Evolutionary conservation across 2,329 filamentous ascomycete species (phyloP).

Genomic region (Phaeophleospora eucalypticola): DNA sequence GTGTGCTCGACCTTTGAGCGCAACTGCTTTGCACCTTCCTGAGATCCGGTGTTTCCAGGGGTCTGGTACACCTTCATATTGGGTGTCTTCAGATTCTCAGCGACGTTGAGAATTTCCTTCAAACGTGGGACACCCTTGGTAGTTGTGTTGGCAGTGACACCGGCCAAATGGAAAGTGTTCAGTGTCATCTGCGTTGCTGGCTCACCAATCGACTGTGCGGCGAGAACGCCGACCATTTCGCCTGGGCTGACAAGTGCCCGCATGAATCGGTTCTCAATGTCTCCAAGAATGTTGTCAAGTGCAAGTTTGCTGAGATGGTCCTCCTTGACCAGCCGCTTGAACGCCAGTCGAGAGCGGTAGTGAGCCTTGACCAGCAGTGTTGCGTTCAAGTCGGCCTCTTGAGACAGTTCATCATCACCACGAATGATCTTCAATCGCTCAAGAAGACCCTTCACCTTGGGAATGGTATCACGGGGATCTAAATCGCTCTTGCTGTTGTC

Average conservation of each 20-base stretch:
- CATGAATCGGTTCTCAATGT: slow-evolving; percentile 83
- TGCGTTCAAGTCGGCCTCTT: slow-evolving; percentile 81
- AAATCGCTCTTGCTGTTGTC: slow-evolving; percentile 82
- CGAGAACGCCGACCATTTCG: slow-evolving; percentile 97
- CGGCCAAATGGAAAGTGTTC: slow-evolving; percentile 99
- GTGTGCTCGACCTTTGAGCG: slow-evolving; percentile 93
- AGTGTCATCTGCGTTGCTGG: slow-evolving; percentile 99
- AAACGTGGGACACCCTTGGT: slow-evolving; percentile 97
- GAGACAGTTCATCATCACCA: slow-evolving; percentile 74
- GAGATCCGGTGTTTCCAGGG: slow-evolving; percentile 55
- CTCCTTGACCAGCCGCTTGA: slow-evolving; percentile 84
- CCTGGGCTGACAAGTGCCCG: slow-evolving; percentile 83
- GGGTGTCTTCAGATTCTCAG: slow-evolving; percentile 96
- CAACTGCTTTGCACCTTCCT: slow-evolving; percentile 78
- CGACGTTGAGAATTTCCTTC: slow-evolving; percentile 98
- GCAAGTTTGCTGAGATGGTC: slow-evolving; percentile 85
- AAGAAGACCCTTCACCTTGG: slow-evolving; percentile 69
- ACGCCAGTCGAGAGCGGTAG: slow-evolving; percentile 81
- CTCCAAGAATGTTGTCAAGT: slow-evolving; percentile 86
- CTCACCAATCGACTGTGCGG: slow-evolving; percentile 97
- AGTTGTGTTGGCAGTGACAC: slow-evolving; percentile 99
- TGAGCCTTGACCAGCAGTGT: slow-evolving; percentile 91
- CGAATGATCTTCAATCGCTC: slow-evolving; percentile 79
- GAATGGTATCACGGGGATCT: slow-evolving; percentile 81
- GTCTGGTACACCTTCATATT: slow-evolving; percentile 90